Percentiles rank a stretch among this genome's conserved stretches.
Evolutionary conservation across 2,329 filamentous ascomycete genomes (phyloP).

Genomic region (Talaromyces sp.): DNA sequence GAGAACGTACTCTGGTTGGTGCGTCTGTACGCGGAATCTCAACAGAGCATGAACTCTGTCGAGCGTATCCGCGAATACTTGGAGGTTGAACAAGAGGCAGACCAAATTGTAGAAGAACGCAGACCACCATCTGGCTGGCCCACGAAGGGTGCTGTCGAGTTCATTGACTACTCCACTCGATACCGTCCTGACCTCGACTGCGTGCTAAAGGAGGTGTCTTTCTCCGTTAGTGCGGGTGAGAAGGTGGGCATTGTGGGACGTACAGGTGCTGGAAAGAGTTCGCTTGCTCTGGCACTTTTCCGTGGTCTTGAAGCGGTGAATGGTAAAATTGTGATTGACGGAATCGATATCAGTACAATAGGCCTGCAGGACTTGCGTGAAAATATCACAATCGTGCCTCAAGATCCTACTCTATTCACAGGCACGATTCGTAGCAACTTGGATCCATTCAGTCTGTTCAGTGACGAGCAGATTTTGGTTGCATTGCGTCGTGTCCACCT

Average conservation of each 20-base stretch:
- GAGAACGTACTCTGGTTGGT: slow-evolving; percentile 97
- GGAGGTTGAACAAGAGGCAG: slow-evolving; percentile 90
- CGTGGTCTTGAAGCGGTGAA: slow-evolving; percentile 84
- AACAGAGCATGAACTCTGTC: slow-evolving; percentile 99
- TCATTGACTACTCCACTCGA: slow-evolving; percentile 80
- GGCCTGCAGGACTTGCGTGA: slow-evolving; percentile 90
- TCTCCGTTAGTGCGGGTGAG: slow-evolving; percentile 79
- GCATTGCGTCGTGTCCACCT: slow-evolving; percentile 84
- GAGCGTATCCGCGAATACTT: slow-evolving; percentile 97
- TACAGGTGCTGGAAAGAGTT: slow-evolving; percentile 95
- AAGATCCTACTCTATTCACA: slow-evolving; percentile 87
- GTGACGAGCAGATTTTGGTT: slow-evolving; percentile 83
- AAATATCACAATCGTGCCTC: slow-evolving; percentile 93
- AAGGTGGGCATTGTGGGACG: slow-evolving; percentile 95
- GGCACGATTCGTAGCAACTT: slow-evolving; percentile 89
- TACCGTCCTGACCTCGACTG: slow-evolving; percentile 84
- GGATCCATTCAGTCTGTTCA: slow-evolving; percentile 85
- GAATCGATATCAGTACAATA: slow-evolving; percentile 81
- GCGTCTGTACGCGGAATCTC: slow-evolving; percentile 85
- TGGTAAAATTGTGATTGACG: slow-evolving; percentile 85
- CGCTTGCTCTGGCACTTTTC: slow-evolving; percentile 87
- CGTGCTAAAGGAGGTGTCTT: slow-evolving; percentile 75
- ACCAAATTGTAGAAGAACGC: slow-evolving; percentile 68
- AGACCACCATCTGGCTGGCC: slow-evolving; percentile 80
- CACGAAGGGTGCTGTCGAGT: slow-evolving; percentile 76